These are phyloP conservation scores for Canavalia ensiformis DNA, from an alignment of 306 rosid species.

Conservation along the genomic window DNA sequence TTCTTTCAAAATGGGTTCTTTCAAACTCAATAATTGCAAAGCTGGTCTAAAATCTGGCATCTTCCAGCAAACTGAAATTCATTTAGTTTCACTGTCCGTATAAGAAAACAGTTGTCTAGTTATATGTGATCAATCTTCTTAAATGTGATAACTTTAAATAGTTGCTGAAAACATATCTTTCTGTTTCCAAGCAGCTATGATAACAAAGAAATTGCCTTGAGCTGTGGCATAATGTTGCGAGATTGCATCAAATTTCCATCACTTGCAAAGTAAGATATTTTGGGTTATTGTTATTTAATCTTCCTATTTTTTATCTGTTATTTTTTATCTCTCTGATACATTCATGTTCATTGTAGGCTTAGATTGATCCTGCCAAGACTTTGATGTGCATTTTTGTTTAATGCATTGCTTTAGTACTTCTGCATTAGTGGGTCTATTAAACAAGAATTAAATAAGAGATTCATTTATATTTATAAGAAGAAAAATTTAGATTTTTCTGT, in stretches of 20 bases:
- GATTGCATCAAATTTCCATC: conserved; percentile 88
- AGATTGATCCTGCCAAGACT: conserved; percentile 42
- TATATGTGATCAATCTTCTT: conserved; percentile 33
- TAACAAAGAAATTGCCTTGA: conserved; percentile 94
- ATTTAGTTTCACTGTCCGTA: conserved; percentile 33
- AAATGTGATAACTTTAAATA: conserved; percentile 28
- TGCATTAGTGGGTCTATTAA: neutral
- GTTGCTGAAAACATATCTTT: conserved; percentile 36
- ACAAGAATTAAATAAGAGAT: conserved; percentile 9
- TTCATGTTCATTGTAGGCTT: conserved; percentile 21
- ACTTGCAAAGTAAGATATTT: conserved; percentile 83
- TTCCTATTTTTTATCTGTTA: conserved; percentile 16
- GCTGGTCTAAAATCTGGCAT: conserved; percentile 23
- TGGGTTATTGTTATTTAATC: neutral
- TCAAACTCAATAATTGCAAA: conserved; percentile 38
- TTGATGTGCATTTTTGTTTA: conserved; percentile 25
- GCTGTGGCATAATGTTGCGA: conserved; percentile 93
- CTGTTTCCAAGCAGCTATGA: conserved; percentile 76
- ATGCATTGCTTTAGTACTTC: conserved; percentile 36
- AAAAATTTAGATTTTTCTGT: conserved; percentile 7
- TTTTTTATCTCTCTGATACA: conserved; percentile 24
- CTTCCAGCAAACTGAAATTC: conserved; percentile 28
- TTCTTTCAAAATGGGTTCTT: conserved; percentile 15
- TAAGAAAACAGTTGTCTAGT: conserved; percentile 5
- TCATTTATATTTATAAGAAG: conserved; percentile 10